Conservation (phyloP, 2,329 filamentous ascomycete species). For the Aureobasidium sp. region DNA sequence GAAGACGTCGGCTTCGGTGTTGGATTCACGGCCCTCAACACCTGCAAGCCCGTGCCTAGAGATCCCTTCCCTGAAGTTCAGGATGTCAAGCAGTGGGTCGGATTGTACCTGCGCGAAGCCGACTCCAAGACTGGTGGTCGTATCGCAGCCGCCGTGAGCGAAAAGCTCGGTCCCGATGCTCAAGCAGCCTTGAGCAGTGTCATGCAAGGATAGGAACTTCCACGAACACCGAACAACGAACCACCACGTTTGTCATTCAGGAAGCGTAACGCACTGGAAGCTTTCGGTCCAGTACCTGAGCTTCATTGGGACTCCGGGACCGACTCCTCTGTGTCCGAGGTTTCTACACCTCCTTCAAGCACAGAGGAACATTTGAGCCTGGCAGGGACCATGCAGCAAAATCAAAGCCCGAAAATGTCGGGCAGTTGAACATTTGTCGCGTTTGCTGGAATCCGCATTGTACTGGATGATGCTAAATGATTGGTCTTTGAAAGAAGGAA, state of each 20-base stretch:
- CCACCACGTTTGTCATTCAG: no score
- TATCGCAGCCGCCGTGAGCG: conserved; percentile 61
- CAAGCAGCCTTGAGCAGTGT: conserved; percentile 31
- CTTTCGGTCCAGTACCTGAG: not conserved
- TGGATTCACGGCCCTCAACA: conserved; percentile 88
- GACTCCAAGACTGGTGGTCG: conserved; percentile 65
- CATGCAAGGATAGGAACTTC: conserved; percentile 21
- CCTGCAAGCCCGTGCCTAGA: conserved; percentile 63
- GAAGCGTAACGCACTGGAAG: not conserved
- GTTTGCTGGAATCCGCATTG: not conserved
- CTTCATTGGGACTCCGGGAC: not conserved
- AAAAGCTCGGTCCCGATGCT: conserved; percentile 49
- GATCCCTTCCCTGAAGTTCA: conserved; percentile 84
- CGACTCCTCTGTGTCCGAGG: not conserved
- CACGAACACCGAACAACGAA: not conserved
- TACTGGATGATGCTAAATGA: not conserved
- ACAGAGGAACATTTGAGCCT: not conserved
- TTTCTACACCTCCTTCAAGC: not conserved
- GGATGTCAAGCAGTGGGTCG: conserved; percentile 74
- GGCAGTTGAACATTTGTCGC: not conserved
- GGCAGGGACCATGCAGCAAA: not conserved
- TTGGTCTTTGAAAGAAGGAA: not conserved
- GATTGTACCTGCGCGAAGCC: conserved; percentile 66
- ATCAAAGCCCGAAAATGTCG: not conserved
- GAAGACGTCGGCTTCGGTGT: conserved; percentile 94